A percentile compares a stretch with the other conserved stretches of the same genome.
phyloP scores from a whole-genome alignment of 1,284 basidiomycete genomes.

The Thecaphora frezii region DNA sequence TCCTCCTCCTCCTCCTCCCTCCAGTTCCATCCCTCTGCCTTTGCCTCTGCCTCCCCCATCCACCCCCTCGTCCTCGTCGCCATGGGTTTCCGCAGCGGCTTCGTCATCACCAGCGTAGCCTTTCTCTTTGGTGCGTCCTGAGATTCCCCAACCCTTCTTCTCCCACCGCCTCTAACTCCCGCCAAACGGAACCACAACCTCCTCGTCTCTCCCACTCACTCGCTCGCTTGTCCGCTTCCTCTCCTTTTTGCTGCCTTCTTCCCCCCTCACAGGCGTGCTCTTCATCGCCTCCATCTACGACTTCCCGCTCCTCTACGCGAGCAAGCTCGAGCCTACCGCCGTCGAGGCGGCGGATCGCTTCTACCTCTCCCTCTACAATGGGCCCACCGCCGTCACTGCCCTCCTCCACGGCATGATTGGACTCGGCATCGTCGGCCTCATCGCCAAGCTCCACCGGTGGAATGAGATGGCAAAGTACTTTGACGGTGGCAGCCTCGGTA shows the following conservation, averaged over 20 bases:
- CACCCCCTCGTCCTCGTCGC: conserved; percentile 8
- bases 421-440: conserved; percentile 49
- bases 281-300: conserved; percentile 55
- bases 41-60: neutral
- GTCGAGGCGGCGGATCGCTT: conserved; percentile 48
- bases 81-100: conserved; percentile 58
- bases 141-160: neutral
- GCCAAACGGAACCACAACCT: neutral
- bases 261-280: conserved; percentile 33
- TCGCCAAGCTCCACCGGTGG: conserved; percentile 56
- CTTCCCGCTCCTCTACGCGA: conserved; percentile 52
- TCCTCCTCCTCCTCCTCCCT: neutral
- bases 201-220: neutral
- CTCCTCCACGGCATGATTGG: conserved; percentile 54
- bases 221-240: neutral
- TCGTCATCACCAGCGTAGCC: conserved; percentile 47
- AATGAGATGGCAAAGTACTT: conserved; percentile 57
- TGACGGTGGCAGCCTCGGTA: conserved; percentile 48
- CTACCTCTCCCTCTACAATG: conserved; percentile 50
- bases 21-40: neutral
- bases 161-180: neutral
- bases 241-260: conserved; percentile 2
- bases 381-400: conserved; percentile 45
- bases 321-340: conserved; percentile 7
- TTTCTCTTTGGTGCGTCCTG: conserved; percentile 47